Evolutionary conservation across 192 early-diverging fungal genomes (phyloP).

Genomic region (Coemansia sp.): DNA sequence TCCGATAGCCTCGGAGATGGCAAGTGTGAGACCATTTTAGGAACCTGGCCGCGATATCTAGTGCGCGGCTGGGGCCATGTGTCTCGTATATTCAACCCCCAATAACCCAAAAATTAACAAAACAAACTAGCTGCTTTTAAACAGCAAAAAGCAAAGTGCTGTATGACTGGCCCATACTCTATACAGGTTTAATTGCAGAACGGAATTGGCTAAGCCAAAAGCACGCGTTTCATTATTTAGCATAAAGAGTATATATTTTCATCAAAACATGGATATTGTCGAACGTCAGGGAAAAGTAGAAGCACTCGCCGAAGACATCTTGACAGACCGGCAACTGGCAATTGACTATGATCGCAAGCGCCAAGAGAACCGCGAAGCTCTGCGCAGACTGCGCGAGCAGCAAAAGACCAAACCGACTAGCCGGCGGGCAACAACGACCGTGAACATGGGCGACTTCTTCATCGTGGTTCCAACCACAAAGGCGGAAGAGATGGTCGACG

Average conservation of each 20-base stretch:
- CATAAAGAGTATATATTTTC: not conserved
- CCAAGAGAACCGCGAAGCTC: slow-evolving; percentile 46
- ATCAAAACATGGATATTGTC: slow-evolving; percentile 27
- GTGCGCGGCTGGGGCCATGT: slow-evolving; percentile 36
- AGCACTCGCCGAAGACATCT: slow-evolving; percentile 45
- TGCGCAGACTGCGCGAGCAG: slow-evolving; percentile 26
- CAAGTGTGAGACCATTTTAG: slow-evolving; percentile 32
- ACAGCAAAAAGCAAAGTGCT: not conserved
- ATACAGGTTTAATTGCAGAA: not conserved
- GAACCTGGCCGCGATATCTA: slow-evolving; percentile 28
- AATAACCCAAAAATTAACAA: not conserved
- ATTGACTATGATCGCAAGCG: slow-evolving; percentile 42
- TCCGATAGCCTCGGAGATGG: slow-evolving; percentile 47
- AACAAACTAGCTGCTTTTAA: not conserved
- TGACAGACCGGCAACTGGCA: slow-evolving; percentile 45
- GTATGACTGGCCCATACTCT: slow-evolving; percentile 2
- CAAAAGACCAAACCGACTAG: slow-evolving; percentile 20
- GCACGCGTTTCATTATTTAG: not conserved
- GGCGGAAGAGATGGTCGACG: slow-evolving; percentile 36
- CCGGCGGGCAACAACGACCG: slow-evolving; percentile 21
- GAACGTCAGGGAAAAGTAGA: slow-evolving; percentile 39
- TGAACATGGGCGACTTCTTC: slow-evolving; percentile 57
- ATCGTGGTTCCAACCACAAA: slow-evolving; percentile 37
- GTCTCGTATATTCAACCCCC: slow-evolving; percentile 28
- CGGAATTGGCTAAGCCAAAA: not conserved